phyloP scores from a whole-genome alignment of 108 stramenopile genomes.

The Discostella stelligeroides region DNA sequence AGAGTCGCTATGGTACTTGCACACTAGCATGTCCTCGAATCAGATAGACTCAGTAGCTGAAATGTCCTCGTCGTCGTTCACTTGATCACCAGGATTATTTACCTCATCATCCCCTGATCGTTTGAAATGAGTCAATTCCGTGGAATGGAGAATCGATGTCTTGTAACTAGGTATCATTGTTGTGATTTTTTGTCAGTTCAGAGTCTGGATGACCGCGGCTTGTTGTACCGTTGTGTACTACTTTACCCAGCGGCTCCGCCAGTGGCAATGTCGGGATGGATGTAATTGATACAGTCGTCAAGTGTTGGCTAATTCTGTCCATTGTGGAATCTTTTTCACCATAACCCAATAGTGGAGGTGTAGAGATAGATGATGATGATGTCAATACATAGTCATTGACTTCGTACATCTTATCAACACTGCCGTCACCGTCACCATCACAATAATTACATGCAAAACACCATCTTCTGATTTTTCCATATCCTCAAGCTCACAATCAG shows the following conservation, averaged over 20 bases:
- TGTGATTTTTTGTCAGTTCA: neutral
- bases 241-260: neutral
- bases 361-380: too few relatives aligned
- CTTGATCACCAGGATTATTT: neutral
- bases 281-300: neutral
- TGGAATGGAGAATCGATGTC: too few relatives aligned
- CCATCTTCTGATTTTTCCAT: neutral
- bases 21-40: neutral
- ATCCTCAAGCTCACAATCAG: constrained; percentile 24
- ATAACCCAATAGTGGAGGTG: too few relatives aligned
- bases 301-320: too few relatives aligned
- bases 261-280: constrained; percentile 1
- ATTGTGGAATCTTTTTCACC: too few relatives aligned
- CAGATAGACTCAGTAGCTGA: neutral
- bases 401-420: too few relatives aligned
- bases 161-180: too few relatives aligned
- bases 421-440: neutral
- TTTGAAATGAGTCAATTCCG: too few relatives aligned
- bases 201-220: neutral
- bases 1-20: neutral
- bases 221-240: neutral
- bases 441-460: too few relatives aligned
- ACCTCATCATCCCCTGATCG: too few relatives aligned
- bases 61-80: neutral
- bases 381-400: too few relatives aligned